Evolutionary conservation across 1,284 basidiomycete species (phyloP).

Genomic region (Malassezia japonica): DNA sequence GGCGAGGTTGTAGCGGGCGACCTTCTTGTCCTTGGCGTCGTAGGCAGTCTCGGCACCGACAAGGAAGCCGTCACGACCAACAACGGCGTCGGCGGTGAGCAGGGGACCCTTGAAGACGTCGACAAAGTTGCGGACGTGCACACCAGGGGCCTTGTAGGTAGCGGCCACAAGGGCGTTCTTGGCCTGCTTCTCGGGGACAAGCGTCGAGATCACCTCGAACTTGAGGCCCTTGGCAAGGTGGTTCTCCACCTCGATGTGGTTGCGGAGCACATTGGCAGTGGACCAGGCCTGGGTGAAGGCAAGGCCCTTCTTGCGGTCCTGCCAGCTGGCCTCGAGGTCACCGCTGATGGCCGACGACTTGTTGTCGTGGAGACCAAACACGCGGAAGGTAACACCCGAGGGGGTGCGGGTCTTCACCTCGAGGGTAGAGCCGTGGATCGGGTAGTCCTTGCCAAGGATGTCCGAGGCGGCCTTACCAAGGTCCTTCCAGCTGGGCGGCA

Average conservation of each 20-base stretch:
- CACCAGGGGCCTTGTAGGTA: constrained; percentile 89
- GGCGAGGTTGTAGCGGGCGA: constrained; percentile 85
- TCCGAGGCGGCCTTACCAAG: constrained; percentile 78
- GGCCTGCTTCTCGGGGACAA: constrained; percentile 66
- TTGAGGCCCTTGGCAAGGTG: constrained; percentile 93
- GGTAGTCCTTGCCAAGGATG: constrained; percentile 86
- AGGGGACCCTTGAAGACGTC: constrained; percentile 98
- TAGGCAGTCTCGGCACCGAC: constrained; percentile 91
- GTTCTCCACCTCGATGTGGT: constrained; percentile 91
- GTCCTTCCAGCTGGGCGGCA: constrained; percentile 48
- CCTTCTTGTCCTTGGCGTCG: constrained; percentile 85
- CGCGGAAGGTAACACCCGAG: constrained; percentile 51
- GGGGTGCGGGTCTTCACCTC: constrained; percentile 88
- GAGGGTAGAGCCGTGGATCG: constrained; percentile 60
- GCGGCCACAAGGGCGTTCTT: constrained; percentile 66
- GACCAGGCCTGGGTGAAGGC: constrained; percentile 64
- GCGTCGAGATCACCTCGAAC: constrained; percentile 75
- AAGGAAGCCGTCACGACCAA: constrained; percentile 95
- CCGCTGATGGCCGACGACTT: constrained; percentile 46
- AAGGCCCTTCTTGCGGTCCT: constrained; percentile 46
- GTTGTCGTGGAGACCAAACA: constrained; percentile 46
- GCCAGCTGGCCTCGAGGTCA: constrained; percentile 48
- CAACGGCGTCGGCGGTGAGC: constrained; percentile 76
- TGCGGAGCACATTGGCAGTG: constrained; percentile 68
- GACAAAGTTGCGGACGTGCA: constrained; percentile 82